Conservation (phyloP, 1,284 basidiomycete genomes). For the Ganoderma lingzhi region DNA sequence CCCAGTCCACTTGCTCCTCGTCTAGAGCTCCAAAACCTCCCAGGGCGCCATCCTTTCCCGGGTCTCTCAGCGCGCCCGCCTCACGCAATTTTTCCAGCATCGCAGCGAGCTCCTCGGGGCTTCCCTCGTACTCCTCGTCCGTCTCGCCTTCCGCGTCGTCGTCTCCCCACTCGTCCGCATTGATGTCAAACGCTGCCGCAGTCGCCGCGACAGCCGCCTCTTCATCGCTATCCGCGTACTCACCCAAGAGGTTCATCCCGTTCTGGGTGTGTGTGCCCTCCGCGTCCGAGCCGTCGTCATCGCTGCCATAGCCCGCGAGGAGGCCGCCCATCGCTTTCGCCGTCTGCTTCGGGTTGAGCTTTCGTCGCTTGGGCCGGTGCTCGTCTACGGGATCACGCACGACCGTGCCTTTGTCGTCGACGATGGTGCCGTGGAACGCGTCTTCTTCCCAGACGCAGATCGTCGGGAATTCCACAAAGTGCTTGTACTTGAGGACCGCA, state of each 20-base stretch:
- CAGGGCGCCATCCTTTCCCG: constrained; percentile 36
- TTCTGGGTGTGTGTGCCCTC: constrained; percentile 39
- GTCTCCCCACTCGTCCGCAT: constrained; percentile 35
- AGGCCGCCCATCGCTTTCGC: constrained; percentile 64
- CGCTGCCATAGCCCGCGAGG: constrained; percentile 74
- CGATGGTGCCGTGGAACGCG: constrained; percentile 62
- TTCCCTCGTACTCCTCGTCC: constrained; percentile 40
- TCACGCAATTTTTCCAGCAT: constrained; percentile 60
- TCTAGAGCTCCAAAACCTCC: constrained; percentile 43
- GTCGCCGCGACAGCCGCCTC: constrained; percentile 28
- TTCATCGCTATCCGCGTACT: constrained; percentile 63
- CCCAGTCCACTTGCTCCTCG: constrained; percentile 70
- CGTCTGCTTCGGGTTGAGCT: constrained; percentile 57
- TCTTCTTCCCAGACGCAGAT: constrained; percentile 75
- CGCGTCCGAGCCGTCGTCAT: constrained; percentile 48
- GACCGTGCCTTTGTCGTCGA: constrained; percentile 59
- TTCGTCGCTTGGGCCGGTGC: constrained; percentile 58
- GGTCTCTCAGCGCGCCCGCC: constrained; percentile 45
- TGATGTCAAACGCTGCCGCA: constrained; percentile 13
- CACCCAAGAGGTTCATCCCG: constrained; percentile 56
- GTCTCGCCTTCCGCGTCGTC: constrained; percentile 43
- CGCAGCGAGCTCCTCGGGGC: constrained; percentile 54
- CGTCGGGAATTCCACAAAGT: constrained; percentile 84
- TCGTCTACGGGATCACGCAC: constrained; percentile 45
- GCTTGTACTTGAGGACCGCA: constrained; percentile 60